These are phyloP conservation scores for Globomyces sp. DNA, from an alignment of 371 early-diverging fungal genomes.

Conservation along the genomic window DNA sequence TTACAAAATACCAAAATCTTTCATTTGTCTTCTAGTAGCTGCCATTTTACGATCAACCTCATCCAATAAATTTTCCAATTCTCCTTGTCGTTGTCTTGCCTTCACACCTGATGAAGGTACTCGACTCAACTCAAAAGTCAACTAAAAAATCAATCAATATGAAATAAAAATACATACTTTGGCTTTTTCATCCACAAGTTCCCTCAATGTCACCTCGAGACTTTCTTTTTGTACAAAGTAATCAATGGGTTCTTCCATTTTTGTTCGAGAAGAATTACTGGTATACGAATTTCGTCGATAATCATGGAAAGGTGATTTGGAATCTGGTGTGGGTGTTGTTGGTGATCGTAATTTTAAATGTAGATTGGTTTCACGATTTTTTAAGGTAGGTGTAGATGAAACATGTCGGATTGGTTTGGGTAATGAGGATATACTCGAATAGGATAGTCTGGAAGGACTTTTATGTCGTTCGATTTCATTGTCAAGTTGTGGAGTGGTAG, in stretches of 20 bases:
- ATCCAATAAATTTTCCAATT: slow-evolving; percentile 17
- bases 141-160: neutral
- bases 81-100: slow-evolving; percentile 3
- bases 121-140: slow-evolving; percentile 19
- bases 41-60: slow-evolving; percentile 21
- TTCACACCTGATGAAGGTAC: slow-evolving; percentile 20
- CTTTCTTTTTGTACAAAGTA: slow-evolving; percentile 13
- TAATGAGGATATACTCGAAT: too few species aligned
- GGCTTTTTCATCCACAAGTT: neutral
- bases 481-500: too few species aligned
- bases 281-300: neutral
- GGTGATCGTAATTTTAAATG: neutral
- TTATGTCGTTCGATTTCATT: too few species aligned
- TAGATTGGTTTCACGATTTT: too few species aligned
- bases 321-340: neutral
- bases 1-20: slow-evolving; percentile 15
- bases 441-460: too few species aligned
- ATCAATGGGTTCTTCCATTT: neutral
- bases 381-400: too few species aligned
- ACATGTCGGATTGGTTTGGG: too few species aligned
- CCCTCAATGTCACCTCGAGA: slow-evolving; percentile 4
- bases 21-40: slow-evolving; percentile 16
- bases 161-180: neutral
- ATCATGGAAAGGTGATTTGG: neutral
- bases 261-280: neutral